Base-by-base conservation (phyloP, 129 eudicot genomes). In the Saposhnikovia divaricata region DNA sequence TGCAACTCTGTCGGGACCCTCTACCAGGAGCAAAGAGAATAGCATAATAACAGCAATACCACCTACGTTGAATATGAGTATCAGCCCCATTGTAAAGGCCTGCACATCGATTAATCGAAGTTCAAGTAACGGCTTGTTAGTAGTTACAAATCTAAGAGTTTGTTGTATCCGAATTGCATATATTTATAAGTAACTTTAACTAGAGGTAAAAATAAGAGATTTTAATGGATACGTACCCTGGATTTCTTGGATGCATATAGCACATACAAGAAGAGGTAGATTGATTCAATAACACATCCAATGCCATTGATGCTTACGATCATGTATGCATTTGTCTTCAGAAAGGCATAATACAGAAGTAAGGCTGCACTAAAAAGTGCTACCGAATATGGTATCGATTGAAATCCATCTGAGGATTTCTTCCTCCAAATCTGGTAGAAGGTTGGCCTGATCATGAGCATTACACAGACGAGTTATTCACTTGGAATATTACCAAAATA, bases 331-430 rank as follows among this genome's bases (percentile, higher is more conserved):
- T 89, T 81, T 6, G 87, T 83, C 84, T 86, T 89, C 11, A 89
- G 80, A 81, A 87, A 83, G 13, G 87, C 90, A 77, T 89, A 89
- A 77, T 89, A 89, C 77, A 86, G 57, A 77, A 80, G 76, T 76
- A 89, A 65, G 27, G 88, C 89, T 13, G 92, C 88, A 69, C 90
- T 86, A n/a, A 86, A 86, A 55, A 89, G 84, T 21, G 89, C 87
- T 47, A 89, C 90, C 21, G 82, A 75, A 79, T 87, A 89, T 15
- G 92, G 92, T 71, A 89, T 34, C 12, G 90, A 82, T 75, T 89
- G 85, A 79, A 80, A 89, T 69, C 92, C 92, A 53, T 86, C 87
- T 15, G 90, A 80, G 19, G 92, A 89, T 83, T 89, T 89, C 85
- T 85, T 89, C 80, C 70, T 81, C 79, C 81, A 82, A 1, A 73